Conservation (phyloP, 2,329 filamentous ascomycete species). For the Pseudophaeomoniella oleicola region DNA sequence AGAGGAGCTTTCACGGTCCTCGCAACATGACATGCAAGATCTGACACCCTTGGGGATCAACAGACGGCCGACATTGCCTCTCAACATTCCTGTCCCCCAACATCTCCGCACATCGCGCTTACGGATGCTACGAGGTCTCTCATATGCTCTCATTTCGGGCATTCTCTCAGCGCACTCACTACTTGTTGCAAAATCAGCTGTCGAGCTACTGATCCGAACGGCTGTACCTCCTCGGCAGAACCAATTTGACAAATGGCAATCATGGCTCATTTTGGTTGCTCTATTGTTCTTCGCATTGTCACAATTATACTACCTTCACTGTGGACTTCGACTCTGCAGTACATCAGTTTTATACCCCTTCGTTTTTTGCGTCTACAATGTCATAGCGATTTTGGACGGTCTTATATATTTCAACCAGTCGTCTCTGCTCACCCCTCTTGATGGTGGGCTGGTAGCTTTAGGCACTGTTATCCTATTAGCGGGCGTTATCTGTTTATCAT, state of each 20-base stretch:
- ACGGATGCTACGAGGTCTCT: slow-evolving; percentile 65
- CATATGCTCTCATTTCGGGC: slow-evolving; percentile 80
- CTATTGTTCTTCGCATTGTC: slow-evolving; percentile 70
- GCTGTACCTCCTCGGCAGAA: slow-evolving; percentile 65
- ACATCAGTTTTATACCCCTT: slow-evolving; percentile 93
- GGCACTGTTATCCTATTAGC: slow-evolving; percentile 75
- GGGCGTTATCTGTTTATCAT: slow-evolving; percentile 82
- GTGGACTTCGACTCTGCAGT: slow-evolving; percentile 84
- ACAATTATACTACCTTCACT: slow-evolving; percentile 90
- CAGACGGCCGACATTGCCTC: neutral
- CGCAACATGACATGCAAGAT: neutral
- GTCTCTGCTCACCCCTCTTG: slow-evolving; percentile 58
- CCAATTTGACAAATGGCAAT: slow-evolving; percentile 90
- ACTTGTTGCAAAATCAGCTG: slow-evolving; percentile 87
- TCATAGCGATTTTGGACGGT: slow-evolving; percentile 92
- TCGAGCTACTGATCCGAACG: slow-evolving; percentile 82
- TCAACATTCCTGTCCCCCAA: slow-evolving; percentile 13
- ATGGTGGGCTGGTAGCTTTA: slow-evolving; percentile 59
- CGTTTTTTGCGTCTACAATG: slow-evolving; percentile 98
- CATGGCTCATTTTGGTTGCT: slow-evolving; percentile 76
- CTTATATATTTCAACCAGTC: slow-evolving; percentile 93
- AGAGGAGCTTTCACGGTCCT: neutral
- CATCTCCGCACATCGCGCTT: slow-evolving; percentile 43
- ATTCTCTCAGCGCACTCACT: slow-evolving; percentile 88
- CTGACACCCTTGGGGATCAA: neutral